These are phyloP conservation scores for Chlorella sorokiniana DNA, from an alignment of 139 green algal genomes.

Conservation along the genomic window DNA sequence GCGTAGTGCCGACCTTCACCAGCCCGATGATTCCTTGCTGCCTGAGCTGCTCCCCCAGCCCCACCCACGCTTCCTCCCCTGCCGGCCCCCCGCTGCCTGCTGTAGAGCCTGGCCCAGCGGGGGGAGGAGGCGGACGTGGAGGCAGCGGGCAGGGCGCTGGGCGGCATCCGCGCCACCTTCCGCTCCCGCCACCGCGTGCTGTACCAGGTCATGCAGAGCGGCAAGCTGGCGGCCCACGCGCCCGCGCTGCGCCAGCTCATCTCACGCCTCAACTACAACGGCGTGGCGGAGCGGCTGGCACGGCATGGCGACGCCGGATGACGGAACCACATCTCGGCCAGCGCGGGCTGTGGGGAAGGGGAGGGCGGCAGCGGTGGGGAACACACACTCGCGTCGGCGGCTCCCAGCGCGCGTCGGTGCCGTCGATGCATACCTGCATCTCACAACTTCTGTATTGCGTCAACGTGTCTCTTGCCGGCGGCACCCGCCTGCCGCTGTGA, in stretches of 20 bases:
- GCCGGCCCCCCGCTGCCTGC: not conserved
- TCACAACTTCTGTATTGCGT: too few species aligned
- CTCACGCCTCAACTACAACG: conserved; percentile 73
- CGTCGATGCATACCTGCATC: too few species aligned
- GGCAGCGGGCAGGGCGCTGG: conserved; percentile 15
- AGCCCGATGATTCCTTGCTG: too few species aligned
- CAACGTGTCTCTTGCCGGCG: too few species aligned
- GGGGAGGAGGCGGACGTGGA: conserved; percentile 10
- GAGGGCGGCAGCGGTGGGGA: not conserved
- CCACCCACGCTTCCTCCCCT: not conserved
- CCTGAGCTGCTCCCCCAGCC: too few species aligned
- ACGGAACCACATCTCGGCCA: not conserved
- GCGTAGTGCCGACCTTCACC: too few species aligned
- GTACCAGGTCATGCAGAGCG: conserved; percentile 57
- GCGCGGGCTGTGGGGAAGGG: not conserved
- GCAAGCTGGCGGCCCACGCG: conserved; percentile 58
- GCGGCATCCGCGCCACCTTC: conserved; percentile 6
- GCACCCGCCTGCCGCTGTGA: too few species aligned
- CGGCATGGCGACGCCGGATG: not conserved
- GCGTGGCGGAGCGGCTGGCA: conserved; percentile 1
- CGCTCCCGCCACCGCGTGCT: conserved; percentile 36
- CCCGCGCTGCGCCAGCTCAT: conserved; percentile 83
- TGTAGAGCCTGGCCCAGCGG: conserved; percentile 2
- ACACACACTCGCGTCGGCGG: not conserved
- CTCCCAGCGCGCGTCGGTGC: too few species aligned